Base-by-base conservation (phyloP, 2,329 filamentous ascomycete genomes). In the Clonostachys chloroleuca region DNA sequence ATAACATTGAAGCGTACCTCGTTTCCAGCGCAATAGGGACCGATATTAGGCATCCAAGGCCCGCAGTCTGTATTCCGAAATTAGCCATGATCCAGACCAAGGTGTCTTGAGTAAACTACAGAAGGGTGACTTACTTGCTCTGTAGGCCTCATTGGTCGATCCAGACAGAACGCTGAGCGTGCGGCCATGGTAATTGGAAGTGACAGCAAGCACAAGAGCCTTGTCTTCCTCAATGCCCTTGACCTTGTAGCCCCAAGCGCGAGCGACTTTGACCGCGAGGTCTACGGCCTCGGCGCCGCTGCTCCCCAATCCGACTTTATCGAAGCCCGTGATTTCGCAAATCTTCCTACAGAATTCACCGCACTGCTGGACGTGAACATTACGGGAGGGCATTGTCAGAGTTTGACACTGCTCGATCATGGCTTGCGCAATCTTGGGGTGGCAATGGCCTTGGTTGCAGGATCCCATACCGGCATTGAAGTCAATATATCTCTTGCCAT, bases 161-260 rank as follows among this genome's bases (percentile, higher is more conserved):
- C 13, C 36, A 16, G 36, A 39, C 36, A 44, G 34, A 13, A 39
- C 14, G 70, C 83, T 68, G 75, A 91, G 87, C 45, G 91, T 96
- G 56, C 91, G 80, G 55, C 91, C 91, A 69, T 96, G 91, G 73
- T 96, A 96, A 74, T 95, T 96, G 70, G 94, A 88, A 46, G 84
- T 74, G 20, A 85, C 90, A 54, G 84, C 83, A 63, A 96, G 86
- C 20, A 96, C 80, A 53, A 92, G 67, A 10, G 91, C 91, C 73
- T 92, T 81, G 61, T 86, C 84, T 63, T 88, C 75, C 2, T 88
- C 84, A 52, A 96, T 91, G 14, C 84, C 83, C 77, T 96, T 96
- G 62, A 87, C 83, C 72, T 95, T 95, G 77, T 96, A 96, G 5
- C 36, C 18, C 18, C 18, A 18, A 18, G 18, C 18, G 18, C 18